Evolutionary conservation across 441 rosid species (phyloP).

Genomic region (Jatropha multifida): DNA sequence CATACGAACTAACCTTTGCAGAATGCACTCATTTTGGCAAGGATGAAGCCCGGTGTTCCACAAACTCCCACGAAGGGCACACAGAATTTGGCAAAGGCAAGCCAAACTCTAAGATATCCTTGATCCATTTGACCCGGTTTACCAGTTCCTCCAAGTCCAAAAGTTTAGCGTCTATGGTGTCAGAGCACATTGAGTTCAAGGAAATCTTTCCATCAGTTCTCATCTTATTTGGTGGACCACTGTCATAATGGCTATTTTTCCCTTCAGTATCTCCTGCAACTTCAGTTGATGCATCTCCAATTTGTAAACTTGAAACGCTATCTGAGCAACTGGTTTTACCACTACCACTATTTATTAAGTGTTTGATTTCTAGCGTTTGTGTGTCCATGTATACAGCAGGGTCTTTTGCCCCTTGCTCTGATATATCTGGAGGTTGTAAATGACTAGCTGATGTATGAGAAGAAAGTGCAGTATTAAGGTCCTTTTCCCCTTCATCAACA

Average conservation of each 20-base stretch:
- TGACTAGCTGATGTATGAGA: constrained; percentile 27
- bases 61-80: constrained; percentile 43
- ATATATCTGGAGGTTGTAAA: constrained; percentile 8
- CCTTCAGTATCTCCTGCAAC: constrained; percentile 19
- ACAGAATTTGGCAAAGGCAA: constrained; percentile 27
- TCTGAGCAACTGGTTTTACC: constrained; percentile 31
- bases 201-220: constrained; percentile 31
- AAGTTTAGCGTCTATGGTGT: constrained; percentile 55
- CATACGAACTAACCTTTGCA: constrained; percentile 23
- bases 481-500: constrained; percentile 22
- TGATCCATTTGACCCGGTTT: constrained; percentile 61
- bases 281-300: constrained; percentile 25
- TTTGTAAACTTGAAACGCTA: constrained; percentile 29
- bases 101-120: constrained; percentile 37
- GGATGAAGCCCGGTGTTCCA: constrained; percentile 40
- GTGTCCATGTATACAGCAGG: constrained; percentile 15
- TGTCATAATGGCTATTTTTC: constrained; percentile 14
- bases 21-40: constrained; percentile 26
- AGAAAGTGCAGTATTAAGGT: constrained; percentile 20
- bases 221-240: constrained; percentile 30
- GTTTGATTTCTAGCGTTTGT: constrained; percentile 11
- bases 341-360: constrained; percentile 16
- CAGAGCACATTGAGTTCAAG: constrained; percentile 45
- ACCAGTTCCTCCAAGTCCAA: constrained; percentile 65
- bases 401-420: constrained; percentile 8